phyloP scores from a whole-genome alignment of 176 grass and related monocot species.

The Chloris gayana region DNA sequence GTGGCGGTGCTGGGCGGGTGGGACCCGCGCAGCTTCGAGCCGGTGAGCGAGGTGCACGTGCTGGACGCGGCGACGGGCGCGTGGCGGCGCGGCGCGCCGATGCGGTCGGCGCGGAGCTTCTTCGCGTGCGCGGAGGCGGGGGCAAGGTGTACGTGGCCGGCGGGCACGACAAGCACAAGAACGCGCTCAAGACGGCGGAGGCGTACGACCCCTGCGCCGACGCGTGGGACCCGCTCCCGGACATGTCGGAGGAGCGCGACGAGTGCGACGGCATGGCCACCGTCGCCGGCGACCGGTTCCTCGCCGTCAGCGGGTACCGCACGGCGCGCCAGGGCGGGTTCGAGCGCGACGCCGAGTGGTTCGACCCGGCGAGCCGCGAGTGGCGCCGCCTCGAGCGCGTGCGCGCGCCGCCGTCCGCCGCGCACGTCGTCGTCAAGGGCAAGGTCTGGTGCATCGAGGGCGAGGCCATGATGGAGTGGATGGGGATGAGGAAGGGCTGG shows the following conservation, averaged over 20 bases:
- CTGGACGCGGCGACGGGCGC: slow-evolving; percentile 58
- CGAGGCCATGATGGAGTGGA: slow-evolving; percentile 50
- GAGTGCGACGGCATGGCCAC: slow-evolving; percentile 78
- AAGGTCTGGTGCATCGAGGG: slow-evolving; percentile 63
- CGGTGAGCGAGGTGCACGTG: slow-evolving; percentile 67
- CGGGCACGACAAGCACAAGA: slow-evolving; percentile 88
- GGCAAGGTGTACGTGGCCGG: slow-evolving; percentile 74
- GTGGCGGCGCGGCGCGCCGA: slow-evolving; percentile 44
- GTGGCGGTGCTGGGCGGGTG: slow-evolving; percentile 73
- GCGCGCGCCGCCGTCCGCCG: slow-evolving; percentile 43
- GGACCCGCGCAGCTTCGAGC: slow-evolving; percentile 70
- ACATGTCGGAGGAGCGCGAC: slow-evolving; percentile 86
- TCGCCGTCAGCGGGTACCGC: slow-evolving; percentile 73
- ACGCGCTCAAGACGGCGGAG: slow-evolving; percentile 83
- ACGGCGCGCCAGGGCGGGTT: slow-evolving; percentile 88
- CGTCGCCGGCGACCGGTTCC: slow-evolving; percentile 57
- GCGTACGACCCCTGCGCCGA: slow-evolving; percentile 63
- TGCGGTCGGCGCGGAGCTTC: slow-evolving; percentile 49
- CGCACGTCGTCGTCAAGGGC: slow-evolving; percentile 45
- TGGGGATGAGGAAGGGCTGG: slow-evolving; percentile 40
- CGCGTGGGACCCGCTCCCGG: slow-evolving; percentile 69
- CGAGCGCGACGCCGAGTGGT: slow-evolving; percentile 70
- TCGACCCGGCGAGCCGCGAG: slow-evolving; percentile 50
- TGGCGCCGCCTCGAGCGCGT: slow-evolving; percentile 59
- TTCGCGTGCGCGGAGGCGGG: slow-evolving; percentile 70